These are phyloP conservation scores for Buddleja alternifolia DNA, from an alignment of 257 asterid genomes.

Conservation along the genomic window DNA sequence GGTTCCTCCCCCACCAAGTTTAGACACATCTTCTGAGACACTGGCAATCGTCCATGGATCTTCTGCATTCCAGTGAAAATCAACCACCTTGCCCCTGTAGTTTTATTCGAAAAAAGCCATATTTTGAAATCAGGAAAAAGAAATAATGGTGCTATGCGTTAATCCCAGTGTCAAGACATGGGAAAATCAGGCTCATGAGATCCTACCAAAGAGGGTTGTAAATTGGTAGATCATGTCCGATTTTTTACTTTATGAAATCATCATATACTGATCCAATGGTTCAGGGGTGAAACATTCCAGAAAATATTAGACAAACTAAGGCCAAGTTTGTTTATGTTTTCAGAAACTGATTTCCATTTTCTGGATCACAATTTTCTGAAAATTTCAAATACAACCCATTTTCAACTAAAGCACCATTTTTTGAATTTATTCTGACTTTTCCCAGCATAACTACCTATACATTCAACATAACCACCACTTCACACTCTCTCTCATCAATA, in stretches of 20 bases:
- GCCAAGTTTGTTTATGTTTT: no score
- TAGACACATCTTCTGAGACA: constrained; percentile 43
- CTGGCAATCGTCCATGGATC: constrained; percentile 73
- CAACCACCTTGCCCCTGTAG: constrained; percentile 67
- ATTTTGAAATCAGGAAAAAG: constrained; percentile 5
- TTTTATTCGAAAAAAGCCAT: constrained; percentile 7
- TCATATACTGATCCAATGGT: background rate
- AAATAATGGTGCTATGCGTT: background rate
- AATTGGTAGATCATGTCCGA: background rate
- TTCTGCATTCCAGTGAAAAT: constrained; percentile 66
- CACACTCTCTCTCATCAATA: no score
- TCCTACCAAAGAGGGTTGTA: background rate
- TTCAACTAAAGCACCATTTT: no score
- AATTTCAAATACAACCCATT: no score
- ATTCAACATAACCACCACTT: no score
- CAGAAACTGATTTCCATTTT: no score
- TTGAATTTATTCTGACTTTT: no score
- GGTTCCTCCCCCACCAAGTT: constrained; percentile 35
- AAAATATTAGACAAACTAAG: constrained; percentile 1
- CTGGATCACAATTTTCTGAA: no score
- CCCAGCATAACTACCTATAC: no score
- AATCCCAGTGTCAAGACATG: background rate
- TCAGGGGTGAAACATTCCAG: background rate
- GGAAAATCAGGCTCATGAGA: background rate
- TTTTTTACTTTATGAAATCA: no score